phyloP scores from a whole-genome alignment of 352 stramenopile genomes.

The Globisporangium paroecandrum region DNA sequence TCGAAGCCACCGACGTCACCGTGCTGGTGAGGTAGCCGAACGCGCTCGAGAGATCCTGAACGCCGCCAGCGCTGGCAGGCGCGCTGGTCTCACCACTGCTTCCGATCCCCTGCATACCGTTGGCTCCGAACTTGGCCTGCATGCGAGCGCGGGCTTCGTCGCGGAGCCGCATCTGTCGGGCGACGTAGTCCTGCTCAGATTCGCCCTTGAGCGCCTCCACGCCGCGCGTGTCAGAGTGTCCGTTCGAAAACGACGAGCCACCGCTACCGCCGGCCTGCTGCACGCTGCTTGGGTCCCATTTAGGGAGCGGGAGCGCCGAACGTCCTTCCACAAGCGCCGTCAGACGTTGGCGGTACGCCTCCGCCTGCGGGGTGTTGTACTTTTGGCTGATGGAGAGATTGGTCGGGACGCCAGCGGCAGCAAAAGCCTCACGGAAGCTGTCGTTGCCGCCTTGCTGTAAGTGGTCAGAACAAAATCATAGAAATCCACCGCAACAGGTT shows the following conservation, averaged over 20 bases:
- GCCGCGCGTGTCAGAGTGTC: constrained; percentile 49
- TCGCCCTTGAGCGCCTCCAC: constrained; percentile 83
- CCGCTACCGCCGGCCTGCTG: constrained; percentile 20
- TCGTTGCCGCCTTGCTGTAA: constrained; percentile 66
- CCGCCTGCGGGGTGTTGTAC: constrained; percentile 82
- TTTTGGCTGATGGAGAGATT: constrained; percentile 78
- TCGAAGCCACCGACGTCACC: constrained; percentile 40
- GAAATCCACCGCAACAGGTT: not conserved
- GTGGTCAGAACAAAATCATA: not conserved
- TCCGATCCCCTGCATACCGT: constrained; percentile 77
- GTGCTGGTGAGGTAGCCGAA: constrained; percentile 77
- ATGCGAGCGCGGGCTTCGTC: constrained; percentile 79
- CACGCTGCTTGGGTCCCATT: constrained; percentile 55
- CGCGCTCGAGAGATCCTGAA: constrained; percentile 58
- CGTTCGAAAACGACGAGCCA: constrained; percentile 31
- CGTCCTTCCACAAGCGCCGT: constrained; percentile 63
- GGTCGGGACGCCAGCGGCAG: constrained; percentile 57
- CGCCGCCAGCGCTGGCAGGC: constrained; percentile 29
- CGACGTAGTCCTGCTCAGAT: constrained; percentile 74
- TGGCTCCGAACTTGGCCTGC: constrained; percentile 74
- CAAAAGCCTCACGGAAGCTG: constrained; percentile 60
- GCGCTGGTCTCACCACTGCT: constrained; percentile 61
- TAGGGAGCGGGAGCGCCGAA: constrained; percentile 42
- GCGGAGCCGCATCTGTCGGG: constrained; percentile 61
- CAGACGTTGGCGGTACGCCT: constrained; percentile 62